phyloP scores from a whole-genome alignment of 139 green algal species.

The Tetratostichococcus sp. region DNA sequence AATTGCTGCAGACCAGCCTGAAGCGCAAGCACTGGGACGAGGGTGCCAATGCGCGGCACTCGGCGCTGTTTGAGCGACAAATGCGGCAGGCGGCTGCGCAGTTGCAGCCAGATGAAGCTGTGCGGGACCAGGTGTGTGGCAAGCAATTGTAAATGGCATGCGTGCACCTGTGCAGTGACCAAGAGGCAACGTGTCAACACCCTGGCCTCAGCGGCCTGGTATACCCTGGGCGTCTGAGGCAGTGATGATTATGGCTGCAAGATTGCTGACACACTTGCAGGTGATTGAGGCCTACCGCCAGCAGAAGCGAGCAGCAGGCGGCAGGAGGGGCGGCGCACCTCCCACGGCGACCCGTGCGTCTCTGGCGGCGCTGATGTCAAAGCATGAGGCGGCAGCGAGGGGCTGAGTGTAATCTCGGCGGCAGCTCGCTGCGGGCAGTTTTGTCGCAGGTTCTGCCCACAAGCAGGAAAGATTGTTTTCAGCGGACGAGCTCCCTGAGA shows the following conservation, averaged over 20 bases:
- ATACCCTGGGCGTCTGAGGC: too few species aligned
- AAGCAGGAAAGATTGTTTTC: too few species aligned
- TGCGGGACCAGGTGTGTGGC: neutral
- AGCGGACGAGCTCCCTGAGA: too few species aligned
- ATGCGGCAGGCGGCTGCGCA: neutral
- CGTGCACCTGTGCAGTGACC: too few species aligned
- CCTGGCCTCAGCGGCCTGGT: too few species aligned
- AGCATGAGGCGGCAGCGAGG: too few species aligned
- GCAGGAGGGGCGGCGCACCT: too few species aligned
- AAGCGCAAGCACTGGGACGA: constrained; percentile 30
- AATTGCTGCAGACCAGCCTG: constrained; percentile 5
- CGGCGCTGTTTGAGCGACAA: neutral
- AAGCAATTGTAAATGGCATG: too few species aligned
- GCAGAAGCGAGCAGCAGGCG: neutral
- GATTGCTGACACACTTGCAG: neutral
- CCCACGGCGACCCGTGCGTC: neutral
- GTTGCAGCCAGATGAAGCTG: neutral
- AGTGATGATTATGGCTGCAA: neutral
- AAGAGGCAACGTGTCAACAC: too few species aligned
- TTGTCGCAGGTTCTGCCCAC: too few species aligned
- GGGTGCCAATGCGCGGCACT: neutral
- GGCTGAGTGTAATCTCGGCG: too few species aligned
- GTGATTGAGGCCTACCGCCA: neutral
- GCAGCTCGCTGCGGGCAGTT: too few species aligned
- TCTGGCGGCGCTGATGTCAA: neutral